These are phyloP conservation scores for Dactylonectria macrodidyma DNA, from an alignment of 2,329 filamentous ascomycete genomes.

Conservation along the genomic window DNA sequence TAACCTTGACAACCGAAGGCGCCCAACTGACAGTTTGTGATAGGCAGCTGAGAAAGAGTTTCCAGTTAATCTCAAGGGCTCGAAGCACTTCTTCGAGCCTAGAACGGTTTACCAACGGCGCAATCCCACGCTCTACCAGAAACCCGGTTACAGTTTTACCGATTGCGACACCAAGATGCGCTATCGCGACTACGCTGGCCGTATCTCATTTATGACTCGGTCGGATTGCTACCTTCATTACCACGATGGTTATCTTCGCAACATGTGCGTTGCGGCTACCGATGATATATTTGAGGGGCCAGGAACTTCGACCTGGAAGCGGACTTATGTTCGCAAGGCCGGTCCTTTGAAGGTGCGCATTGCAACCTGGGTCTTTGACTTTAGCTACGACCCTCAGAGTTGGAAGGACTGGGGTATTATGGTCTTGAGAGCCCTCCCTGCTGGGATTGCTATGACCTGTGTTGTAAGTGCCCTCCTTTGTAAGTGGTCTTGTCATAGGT, in stretches of 20 bases:
- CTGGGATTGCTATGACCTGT: too few species aligned
- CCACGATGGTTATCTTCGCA: conserved; percentile 45
- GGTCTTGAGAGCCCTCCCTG: conserved; percentile 41
- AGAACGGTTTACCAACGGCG: conserved; percentile 40
- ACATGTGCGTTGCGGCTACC: conserved; percentile 45
- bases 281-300: conserved; percentile 44
- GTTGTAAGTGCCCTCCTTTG: too few species aligned
- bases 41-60: conserved; percentile 45
- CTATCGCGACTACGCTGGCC: conserved; percentile 45
- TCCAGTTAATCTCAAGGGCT: conserved; percentile 43
- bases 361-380: conserved; percentile 48
- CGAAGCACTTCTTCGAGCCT: conserved; percentile 42
- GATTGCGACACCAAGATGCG: conserved; percentile 34
- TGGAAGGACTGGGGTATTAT: conserved; percentile 47
- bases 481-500: too few species aligned
- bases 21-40: too few species aligned
- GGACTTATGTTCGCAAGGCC: conserved; percentile 47
- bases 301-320: conserved; percentile 46
- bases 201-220: conserved; percentile 38
- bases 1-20: too few species aligned
- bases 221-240: conserved; percentile 47
- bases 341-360: conserved; percentile 45
- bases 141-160: conserved; percentile 40
- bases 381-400: conserved; percentile 45
- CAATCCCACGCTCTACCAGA: conserved; percentile 44